Percentiles rank a stretch among this genome's conserved stretches.
phyloP scores from a whole-genome alignment of 1,284 basidiomycete genomes.

The Pseudozyma pruni region DNA sequence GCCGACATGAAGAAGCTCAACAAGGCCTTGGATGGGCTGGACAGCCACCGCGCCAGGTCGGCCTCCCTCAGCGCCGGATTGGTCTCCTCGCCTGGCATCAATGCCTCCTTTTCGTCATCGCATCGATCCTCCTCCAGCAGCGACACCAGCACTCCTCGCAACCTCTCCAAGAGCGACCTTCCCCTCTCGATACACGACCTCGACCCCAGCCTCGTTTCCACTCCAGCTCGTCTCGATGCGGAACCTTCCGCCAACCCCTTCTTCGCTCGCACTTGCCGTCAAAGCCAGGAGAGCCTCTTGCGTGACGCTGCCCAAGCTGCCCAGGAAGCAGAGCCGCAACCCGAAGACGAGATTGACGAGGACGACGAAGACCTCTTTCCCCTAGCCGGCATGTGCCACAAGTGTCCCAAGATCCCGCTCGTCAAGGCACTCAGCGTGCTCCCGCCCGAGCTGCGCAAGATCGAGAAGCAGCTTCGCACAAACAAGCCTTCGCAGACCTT shows the following conservation, averaged over 20 bases:
- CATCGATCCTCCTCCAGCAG: constrained; percentile 30
- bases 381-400: constrained; percentile 62
- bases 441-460: constrained; percentile 60
- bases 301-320: background rate
- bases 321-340: background rate
- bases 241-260: constrained; percentile 15
- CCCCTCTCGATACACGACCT: constrained; percentile 36
- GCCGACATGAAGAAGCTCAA: constrained; percentile 42
- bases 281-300: constrained; percentile 13
- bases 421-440: constrained; percentile 54
- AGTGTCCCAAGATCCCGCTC: constrained; percentile 57
- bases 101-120: constrained; percentile 6
- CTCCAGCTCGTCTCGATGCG: constrained; percentile 8
- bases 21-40: constrained; percentile 30
- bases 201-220: constrained; percentile 12
- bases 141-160: constrained; percentile 22
- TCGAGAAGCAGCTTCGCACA: constrained; percentile 53
- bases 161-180: constrained; percentile 23
- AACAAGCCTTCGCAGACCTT: constrained; percentile 21
- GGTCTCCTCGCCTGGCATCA: background rate
- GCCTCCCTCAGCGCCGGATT: constrained; percentile 9
- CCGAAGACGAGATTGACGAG: constrained; percentile 19
- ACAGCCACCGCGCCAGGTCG: constrained; percentile 28
- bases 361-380: constrained; percentile 57
- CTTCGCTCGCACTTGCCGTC: constrained; percentile 16